Conservation (phyloP, 805 yeast genomes). For the Candida parachauliodes region DNA sequence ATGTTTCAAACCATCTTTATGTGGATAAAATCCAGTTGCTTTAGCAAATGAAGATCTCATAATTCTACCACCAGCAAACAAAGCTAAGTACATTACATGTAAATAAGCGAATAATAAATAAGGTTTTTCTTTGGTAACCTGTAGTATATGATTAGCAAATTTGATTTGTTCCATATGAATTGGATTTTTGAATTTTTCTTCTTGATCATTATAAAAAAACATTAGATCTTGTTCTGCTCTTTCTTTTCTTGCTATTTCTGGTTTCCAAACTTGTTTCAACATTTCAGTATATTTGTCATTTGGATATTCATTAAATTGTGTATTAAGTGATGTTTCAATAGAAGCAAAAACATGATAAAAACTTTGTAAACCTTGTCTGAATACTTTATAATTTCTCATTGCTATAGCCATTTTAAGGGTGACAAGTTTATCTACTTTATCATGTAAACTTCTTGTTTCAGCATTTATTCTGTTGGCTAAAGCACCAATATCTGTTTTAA, state of each 20-base stretch:
- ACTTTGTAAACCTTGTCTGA: slow-evolving; percentile 75
- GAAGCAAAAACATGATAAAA: slow-evolving; percentile 66
- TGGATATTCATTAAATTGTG: slow-evolving; percentile 36
- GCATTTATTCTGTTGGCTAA: slow-evolving; percentile 75
- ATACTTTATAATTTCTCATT: slow-evolving; percentile 67
- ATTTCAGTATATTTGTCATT: slow-evolving; percentile 42
- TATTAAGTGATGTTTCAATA: slow-evolving; percentile 51
- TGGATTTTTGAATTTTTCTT: slow-evolving; percentile 54
- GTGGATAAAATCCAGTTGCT: slow-evolving; percentile 73
- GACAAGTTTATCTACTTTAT: slow-evolving; percentile 64
- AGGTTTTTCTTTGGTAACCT: slow-evolving; percentile 58
- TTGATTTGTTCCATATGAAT: slow-evolving; percentile 58
- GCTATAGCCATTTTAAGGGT: slow-evolving; percentile 72
- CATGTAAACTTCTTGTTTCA: slow-evolving; percentile 64
- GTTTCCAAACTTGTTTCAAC: slow-evolving; percentile 61
- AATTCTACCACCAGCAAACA: slow-evolving; percentile 82
- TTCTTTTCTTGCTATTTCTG: slow-evolving; percentile 61
- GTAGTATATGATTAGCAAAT: slow-evolving; percentile 57
- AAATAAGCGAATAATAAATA: slow-evolving; percentile 72
- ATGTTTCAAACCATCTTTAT: slow-evolving; percentile 60
- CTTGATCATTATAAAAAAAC: slow-evolving; percentile 59
- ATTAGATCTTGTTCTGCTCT: slow-evolving; percentile 58
- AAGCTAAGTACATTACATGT: slow-evolving; percentile 80
- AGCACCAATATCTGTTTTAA: slow-evolving; percentile 79
- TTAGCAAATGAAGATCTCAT: slow-evolving; percentile 63